A percentile compares a stretch with the other conserved stretches of the same genome.
Conservation (phyloP, 768 basidiomycete genomes). For the Gautieria morchelliformis region DNA sequence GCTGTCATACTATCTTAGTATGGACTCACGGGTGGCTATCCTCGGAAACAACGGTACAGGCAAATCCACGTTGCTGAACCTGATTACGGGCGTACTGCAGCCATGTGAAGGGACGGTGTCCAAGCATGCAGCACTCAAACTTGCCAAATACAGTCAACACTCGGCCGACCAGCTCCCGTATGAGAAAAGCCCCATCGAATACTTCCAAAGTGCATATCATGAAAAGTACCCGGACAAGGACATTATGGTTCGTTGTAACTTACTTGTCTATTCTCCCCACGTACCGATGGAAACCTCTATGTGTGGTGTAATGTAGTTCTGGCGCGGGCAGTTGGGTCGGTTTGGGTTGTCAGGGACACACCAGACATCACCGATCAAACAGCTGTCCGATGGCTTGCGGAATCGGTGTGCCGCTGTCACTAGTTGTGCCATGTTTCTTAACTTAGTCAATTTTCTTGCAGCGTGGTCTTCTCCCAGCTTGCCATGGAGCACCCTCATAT, state of each 20-base stretch:
- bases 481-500: slow-evolving; percentile 98
- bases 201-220: slow-evolving; percentile 75
- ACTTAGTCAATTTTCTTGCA: slow-evolving; percentile 18
- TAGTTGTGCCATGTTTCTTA: slow-evolving; percentile 17
- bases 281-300: not conserved
- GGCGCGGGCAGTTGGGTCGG: slow-evolving; percentile 89
- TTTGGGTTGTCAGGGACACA: slow-evolving; percentile 93
- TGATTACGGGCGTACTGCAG: slow-evolving; percentile 76
- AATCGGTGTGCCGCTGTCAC: slow-evolving; percentile 52
- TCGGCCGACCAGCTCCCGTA: slow-evolving; percentile 98
- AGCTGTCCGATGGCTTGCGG: slow-evolving; percentile 90
- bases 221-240: slow-evolving; percentile 94
- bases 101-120: slow-evolving; percentile 81
- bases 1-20: slow-evolving; percentile 34
- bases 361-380: slow-evolving; percentile 88
- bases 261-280: slow-evolving; percentile 5
- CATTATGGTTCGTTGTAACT: slow-evolving; percentile 35
- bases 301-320: slow-evolving; percentile 44
- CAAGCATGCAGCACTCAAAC: slow-evolving; percentile 82
- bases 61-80: slow-evolving; percentile 84
- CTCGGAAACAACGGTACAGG: slow-evolving; percentile 95
- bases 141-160: slow-evolving; percentile 98
- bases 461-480: slow-evolving; percentile 93
- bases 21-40: slow-evolving; percentile 93
- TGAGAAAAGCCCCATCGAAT: slow-evolving; percentile 82